Base-by-base conservation (phyloP, 108 stramenopile species). In the Skeletonema costatum region DNA sequence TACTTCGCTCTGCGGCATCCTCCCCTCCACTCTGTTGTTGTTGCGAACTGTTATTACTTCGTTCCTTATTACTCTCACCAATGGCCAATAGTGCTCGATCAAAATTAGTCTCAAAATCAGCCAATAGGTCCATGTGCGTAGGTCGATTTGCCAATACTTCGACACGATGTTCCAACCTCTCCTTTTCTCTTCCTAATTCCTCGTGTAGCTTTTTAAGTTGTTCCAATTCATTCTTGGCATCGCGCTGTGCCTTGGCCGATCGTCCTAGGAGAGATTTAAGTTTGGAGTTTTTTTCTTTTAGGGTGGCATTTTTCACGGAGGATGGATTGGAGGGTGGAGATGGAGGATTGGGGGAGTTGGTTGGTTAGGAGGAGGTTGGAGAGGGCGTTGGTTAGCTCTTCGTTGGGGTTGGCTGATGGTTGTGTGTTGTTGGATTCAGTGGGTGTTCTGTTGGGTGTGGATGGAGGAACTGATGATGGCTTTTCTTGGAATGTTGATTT, bases 91-190 rank as follows among this genome's bases (percentile, higher is more conserved):
- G 60, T 0, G 94, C 92, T 70, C 87, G 85, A 72, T 93, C 94
- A 71, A 95, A 93, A 66, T 96, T 93, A 14, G 94, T 91, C 84
- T 96, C 92, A 81, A 96, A 96, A 74, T 96, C 94, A 58, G 89
- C 90, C 56, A 96, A 74, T 29, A 96, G 71, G 75, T 96, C 94
- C 86, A 90, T 84, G 66, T 96, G 94, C 7, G 94, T 88, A 3
- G 94, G 94, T 16, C 94, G 87, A 77, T 68, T 91, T 25, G 90
- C 85, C 59, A 96, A 70, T 38, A 84, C 87, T 44, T 96, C 92
- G 48, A 96, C 76, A 39, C 90, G 85, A 46, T 71, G 59, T 38
- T 85, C 85, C 64, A 96, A 50, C n/a, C 89, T 70, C 56, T 93
- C 90, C 29, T 90, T 76, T 74, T 92, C 91, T 19, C 38, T 48